phyloP scores from a whole-genome alignment of 1,284 basidiomycete species.

The Ustilago cynodontis region DNA sequence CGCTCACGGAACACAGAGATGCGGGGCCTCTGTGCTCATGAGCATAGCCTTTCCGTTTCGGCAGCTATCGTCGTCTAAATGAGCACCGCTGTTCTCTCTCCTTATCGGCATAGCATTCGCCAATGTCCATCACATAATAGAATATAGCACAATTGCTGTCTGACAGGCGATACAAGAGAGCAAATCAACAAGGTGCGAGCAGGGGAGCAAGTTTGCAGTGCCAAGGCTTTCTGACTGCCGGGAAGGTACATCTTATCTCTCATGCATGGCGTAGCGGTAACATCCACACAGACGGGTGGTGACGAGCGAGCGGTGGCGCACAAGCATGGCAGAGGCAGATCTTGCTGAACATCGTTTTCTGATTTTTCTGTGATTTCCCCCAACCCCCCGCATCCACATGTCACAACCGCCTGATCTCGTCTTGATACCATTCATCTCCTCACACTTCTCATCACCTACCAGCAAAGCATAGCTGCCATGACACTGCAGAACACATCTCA shows the following conservation, averaged over 20 bases:
- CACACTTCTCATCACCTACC: neutral
- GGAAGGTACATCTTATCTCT: neutral
- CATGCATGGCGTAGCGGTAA: conserved; percentile 4
- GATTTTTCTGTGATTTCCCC: neutral
- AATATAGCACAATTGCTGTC: too few relatives aligned
- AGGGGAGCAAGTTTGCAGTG: neutral
- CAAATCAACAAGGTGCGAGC: neutral
- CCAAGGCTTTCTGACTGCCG: conserved; percentile 3
- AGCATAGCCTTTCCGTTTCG: neutral
- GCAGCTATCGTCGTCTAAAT: neutral
- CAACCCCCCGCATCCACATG: neutral
- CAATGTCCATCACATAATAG: too few relatives aligned
- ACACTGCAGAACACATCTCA: too few relatives aligned
- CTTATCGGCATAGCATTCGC: too few relatives aligned
- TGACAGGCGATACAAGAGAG: too few relatives aligned
- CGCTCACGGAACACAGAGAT: neutral
- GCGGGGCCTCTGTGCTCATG: too few relatives aligned
- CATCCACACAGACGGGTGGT: neutral
- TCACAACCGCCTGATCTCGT: too few relatives aligned
- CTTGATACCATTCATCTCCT: too few relatives aligned
- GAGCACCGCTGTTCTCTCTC: neutral
- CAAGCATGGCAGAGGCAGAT: neutral
- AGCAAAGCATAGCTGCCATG: too few relatives aligned
- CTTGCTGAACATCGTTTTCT: neutral
- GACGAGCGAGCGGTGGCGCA: neutral